Base-by-base conservation (phyloP, 2,329 filamentous ascomycete species). In the Sclerotinia subarctica region DNA sequence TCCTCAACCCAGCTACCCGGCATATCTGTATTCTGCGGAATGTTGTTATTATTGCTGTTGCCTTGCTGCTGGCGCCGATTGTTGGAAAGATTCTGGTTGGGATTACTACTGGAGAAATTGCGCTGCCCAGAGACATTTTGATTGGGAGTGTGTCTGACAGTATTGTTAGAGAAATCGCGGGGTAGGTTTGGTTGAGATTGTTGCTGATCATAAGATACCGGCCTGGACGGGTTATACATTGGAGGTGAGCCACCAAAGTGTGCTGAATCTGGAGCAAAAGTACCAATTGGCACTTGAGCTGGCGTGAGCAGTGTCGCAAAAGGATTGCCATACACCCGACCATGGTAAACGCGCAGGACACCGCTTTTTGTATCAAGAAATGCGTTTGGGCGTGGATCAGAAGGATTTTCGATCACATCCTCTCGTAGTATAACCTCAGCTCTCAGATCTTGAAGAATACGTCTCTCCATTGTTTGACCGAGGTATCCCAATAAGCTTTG, bases 311-410 rank as follows among this genome's bases (percentile, higher is more conserved):
- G 73, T 2, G 77, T 75, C 1, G 79, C 80, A 32, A 79, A 77
- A 32, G 82, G 81, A 70, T 85, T 85, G 5, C 85, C 85, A 73
- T 86, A 88, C 0, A 79, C 78, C 3, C 82, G 81, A 0, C 85
- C 86, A 70, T 88, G 83, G 70, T 88, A 88, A 35, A 88, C 82
- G 19, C 85, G 83, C 62, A 86, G 79, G 26, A 85, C 76, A 44
- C 84, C 82, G 70, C 82, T 80, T 57, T 80, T 78, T n/a, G 79
- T 74, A 72, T 88, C 85, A 72, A 83, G 84, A 73, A 85, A 88
- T 53, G 86, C 84, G 72, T 88, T 89, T 17, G 86, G 86, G 2
- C 80, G 79, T 11, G 86, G 86, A 70, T 88, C 85, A 54, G 81
- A 78, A 4, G 79, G 78, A 1, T 76, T 78, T 71, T 87, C 85